Evolutionary conservation across 2,329 filamentous ascomycete species (phyloP).

Genomic region (Xylariaceae sp.): DNA sequence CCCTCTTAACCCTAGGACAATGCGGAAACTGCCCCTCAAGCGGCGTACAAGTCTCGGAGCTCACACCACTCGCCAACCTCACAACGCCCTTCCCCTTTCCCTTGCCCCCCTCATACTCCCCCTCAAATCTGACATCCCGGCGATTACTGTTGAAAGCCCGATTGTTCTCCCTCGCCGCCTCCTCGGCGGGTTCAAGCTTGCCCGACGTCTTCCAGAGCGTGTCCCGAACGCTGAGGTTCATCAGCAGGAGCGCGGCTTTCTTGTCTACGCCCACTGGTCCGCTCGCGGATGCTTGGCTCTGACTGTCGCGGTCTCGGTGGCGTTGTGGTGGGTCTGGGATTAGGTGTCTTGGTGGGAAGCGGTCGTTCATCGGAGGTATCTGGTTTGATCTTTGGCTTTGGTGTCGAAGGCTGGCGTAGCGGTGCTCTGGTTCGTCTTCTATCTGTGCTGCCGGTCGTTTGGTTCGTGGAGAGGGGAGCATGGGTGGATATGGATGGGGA

Average conservation of each 20-base stretch:
- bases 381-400: conserved; percentile 14
- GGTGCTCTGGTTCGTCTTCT: conserved; percentile 1
- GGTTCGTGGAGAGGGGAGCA: conserved; percentile 5
- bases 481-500: not conserved
- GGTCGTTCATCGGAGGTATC: not conserved
- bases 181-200: not conserved
- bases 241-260: conserved; percentile 46
- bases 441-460: conserved; percentile 32
- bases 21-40: conserved; percentile 24
- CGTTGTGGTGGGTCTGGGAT: not conserved
- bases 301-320: conserved; percentile 16
- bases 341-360: too few relatives aligned
- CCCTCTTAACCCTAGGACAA: conserved; percentile 38
- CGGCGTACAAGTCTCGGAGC: conserved; percentile 22
- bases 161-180: not conserved
- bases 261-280: conserved; percentile 35
- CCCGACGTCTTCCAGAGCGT: conserved; percentile 11
- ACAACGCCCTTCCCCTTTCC: not conserved
- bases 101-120: not conserved
- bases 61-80: not conserved
- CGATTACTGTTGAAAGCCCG: not conserved
- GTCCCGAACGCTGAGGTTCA: conserved; percentile 46
- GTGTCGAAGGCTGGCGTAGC: not conserved
- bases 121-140: not conserved
- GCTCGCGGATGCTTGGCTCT: not conserved